Base-by-base conservation (phyloP, 306 rosid genomes). In the Vachellia collinsii region DNA sequence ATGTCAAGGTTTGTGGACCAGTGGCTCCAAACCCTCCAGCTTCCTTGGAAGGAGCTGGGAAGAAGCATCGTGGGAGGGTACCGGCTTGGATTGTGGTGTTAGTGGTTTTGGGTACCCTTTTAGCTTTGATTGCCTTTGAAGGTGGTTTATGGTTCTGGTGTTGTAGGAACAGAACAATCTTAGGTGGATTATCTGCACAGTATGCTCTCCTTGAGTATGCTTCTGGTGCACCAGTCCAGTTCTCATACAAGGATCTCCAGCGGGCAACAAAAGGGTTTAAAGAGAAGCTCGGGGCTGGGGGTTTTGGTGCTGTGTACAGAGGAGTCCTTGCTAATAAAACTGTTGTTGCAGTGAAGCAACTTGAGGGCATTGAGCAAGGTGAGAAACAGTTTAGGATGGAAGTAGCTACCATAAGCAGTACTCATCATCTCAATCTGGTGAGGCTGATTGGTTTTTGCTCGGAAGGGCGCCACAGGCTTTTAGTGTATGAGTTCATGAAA, bases 121-220 rank as follows among this genome's bases (percentile, higher is more conserved):
- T 88, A 62, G 90, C 73, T 65, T 62, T 91, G 83, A 19, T 88
- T 76, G 92, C 82, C 23, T 80, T 88, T 65, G 97, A 89, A 85
- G 96, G 86, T 76, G 91, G 89, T 69, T 75, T 93, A 43, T 93
- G 99, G 98, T 81, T 86, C 77, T 93, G 93, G 88, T 93, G 91
- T 75, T 94, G 97, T 83, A 84, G 92, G 51, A 91, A 89, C 62
- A 81, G 74, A 39, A 39, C 79, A 3, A 84, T 79, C 7, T 86
- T 90, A 39, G 90, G 94, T 39, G 90, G 82, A 38, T 82, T 90
- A 81, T 90, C 99, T 2, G 84, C 92, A 62, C 91, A 91, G 16
- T 89, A 91, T 75, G 92, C 95, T n/a, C 97, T 95, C 76, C 93
- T 95, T 46, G 99, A 95, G 88, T 95, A 95, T 87, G 99, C 99